Percentiles rank a stretch among this genome's conserved stretches.
Conservation (phyloP, 495 filamentous ascomycete genomes). For the Aspergillus saccharolyticus region DNA sequence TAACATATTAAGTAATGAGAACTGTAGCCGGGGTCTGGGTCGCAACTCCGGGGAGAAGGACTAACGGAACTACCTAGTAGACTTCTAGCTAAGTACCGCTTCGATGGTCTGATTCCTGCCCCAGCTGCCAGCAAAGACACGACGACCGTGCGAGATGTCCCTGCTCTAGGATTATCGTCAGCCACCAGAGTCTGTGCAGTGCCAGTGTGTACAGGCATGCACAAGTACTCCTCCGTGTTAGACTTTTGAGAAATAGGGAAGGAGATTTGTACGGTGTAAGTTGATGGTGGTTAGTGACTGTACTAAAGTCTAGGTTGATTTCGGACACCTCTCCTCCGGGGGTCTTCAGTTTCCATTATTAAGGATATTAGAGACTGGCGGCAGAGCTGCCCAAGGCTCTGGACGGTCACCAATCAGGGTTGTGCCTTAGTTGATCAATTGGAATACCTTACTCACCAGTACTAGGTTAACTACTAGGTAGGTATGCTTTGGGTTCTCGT, state of each 20-base stretch:
- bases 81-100: too few relatives aligned
- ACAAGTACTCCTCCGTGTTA: too few relatives aligned
- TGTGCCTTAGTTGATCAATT: too few relatives aligned
- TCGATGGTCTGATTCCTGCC: not conserved
- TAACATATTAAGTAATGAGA: not conserved
- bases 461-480: too few relatives aligned
- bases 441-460: too few relatives aligned
- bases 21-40: not conserved
- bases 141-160: not conserved
- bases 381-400: slow-evolving; percentile 1
- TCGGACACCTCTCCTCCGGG: not conserved
- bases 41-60: not conserved
- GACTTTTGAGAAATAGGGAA: too few relatives aligned
- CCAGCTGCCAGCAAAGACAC: not conserved
- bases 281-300: too few relatives aligned
- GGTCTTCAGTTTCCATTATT: not conserved
- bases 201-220: too few relatives aligned
- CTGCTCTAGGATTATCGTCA: not conserved
- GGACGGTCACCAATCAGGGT: slow-evolving; percentile 3
- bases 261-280: too few relatives aligned
- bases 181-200: not conserved
- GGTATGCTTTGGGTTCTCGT: too few relatives aligned
- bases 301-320: too few relatives aligned
- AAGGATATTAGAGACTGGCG: not conserved
- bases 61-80: too few relatives aligned